Conservation (phyloP, 2,329 filamentous ascomycete species). For the Rhinocladiella mackenziei region DNA sequence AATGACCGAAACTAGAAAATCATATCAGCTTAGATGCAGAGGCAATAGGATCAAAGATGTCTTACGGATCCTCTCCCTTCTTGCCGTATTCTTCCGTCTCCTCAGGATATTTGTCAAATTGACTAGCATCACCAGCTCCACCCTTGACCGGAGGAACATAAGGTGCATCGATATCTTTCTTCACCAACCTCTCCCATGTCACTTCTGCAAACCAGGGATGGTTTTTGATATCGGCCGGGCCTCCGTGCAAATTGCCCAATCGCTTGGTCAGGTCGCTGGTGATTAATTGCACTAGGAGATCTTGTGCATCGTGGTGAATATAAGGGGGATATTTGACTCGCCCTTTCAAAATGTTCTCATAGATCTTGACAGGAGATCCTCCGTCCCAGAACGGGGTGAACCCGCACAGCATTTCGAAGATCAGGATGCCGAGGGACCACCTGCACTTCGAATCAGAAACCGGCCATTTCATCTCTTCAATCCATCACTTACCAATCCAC, state of each 20-base stretch:
- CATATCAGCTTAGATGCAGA: constrained; percentile 13
- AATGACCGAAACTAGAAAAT: constrained; percentile 60
- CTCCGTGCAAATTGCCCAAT: constrained; percentile 87
- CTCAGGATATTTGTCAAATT: constrained; percentile 97
- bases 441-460: constrained; percentile 45
- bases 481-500: constrained; percentile 80
- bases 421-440: constrained; percentile 97
- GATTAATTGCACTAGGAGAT: constrained; percentile 87
- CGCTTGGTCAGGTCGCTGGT: constrained; percentile 93
- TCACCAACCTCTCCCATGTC: constrained; percentile 88
- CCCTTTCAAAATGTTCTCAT: constrained; percentile 96
- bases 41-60: constrained; percentile 32
- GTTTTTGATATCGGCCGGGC: constrained; percentile 86
- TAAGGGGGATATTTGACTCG: constrained; percentile 96
- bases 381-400: constrained; percentile 99
- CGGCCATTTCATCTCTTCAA: constrained; percentile 4
- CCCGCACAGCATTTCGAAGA: constrained; percentile 99
- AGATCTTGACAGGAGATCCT: constrained; percentile 97
- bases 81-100: constrained; percentile 89
- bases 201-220: constrained; percentile 97
- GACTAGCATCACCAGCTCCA: constrained; percentile 88
- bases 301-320: constrained; percentile 88
- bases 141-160: constrained; percentile 95
- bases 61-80: constrained; percentile 78
- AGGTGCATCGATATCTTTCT: constrained; percentile 96